Evolutionary conservation across 306 rosid species (phyloP), one percentile per base, ranked within the genome.

Genomic region (Dalbergia cultrata): DNA sequence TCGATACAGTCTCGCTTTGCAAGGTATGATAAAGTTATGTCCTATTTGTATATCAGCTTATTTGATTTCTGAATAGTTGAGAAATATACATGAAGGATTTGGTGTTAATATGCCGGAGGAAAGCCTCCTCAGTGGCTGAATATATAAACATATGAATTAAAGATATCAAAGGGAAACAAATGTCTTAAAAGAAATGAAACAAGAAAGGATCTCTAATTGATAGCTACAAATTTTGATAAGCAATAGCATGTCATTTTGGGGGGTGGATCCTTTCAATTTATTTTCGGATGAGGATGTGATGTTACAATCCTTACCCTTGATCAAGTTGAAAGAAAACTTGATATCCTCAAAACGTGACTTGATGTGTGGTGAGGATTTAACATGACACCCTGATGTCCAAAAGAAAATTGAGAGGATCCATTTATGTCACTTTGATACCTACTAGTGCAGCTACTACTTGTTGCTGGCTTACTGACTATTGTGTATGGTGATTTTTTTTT

Each of bases 1-100:
- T 95, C 98, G 12, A 90, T 95, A 80, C 98, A 95, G 87, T 92
- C 97, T 70, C 97, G 99, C 79, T 93, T 80, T 69, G 98, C 99
- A 52, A 95, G 99, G 99, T 93, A 86, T 78, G n/a, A 3, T 66
- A 66, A 21, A 9, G 45, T 3, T 73, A 7, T 21, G 2, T 9
- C 37, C 74, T 56, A 8, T 70, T 39, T 10, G 39, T 57, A 8
- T 66, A 45, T 88, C 4, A 49, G 9, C 73, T 74, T 85, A 21
- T 41, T 58, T 69, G 33, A 62, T 69, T 57, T 34, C 62, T 10
- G 63, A 31, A 54, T 71, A 37, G 41, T 19, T 59, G 45, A 41
- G 19, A 43, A 45, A 43, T n/a, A 67, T 26, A 6, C 49, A 43
- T 43, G 49, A 43, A 43, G 12, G 49, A 10, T 43, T 43, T 8